Conservation (phyloP, 441 rosid genomes). For the Adansonia rubrostipa region DNA sequence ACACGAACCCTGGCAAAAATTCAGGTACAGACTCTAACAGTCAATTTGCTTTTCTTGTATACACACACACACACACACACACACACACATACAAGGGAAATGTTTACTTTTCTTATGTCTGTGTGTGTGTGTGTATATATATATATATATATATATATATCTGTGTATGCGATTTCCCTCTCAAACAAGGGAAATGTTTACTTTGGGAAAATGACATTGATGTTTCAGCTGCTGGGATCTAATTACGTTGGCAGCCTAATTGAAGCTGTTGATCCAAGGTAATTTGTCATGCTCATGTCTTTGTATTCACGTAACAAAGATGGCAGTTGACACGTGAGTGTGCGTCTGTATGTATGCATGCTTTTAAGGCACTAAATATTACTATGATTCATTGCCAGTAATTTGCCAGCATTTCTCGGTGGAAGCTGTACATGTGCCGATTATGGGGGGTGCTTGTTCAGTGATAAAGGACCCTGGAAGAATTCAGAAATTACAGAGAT, state of each 20-base stretch:
- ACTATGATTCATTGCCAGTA: constrained; percentile 32
- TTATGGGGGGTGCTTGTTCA: constrained; percentile 61
- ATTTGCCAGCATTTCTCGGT: constrained; percentile 63
- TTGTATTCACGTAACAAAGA: not conserved
- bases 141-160: not conserved
- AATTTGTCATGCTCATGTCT: not conserved
- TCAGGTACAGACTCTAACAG: constrained; percentile 38
- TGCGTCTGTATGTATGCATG: not conserved
- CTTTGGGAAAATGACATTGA: constrained; percentile 3
- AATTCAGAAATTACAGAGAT: constrained; percentile 54
- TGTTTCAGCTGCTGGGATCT: constrained; percentile 57
- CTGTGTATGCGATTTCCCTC: not conserved
- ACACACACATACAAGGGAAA: too few species aligned
- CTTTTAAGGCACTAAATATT: not conserved
- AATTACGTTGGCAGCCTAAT: constrained; percentile 45
- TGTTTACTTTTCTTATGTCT: too few species aligned
- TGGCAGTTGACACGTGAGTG: not conserved
- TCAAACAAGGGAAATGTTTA: not conserved
- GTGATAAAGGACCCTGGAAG: constrained; percentile 73
- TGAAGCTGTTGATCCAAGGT: constrained; percentile 62
- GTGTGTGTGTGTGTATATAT: too few species aligned
- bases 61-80: too few species aligned
- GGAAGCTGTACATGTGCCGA: constrained; percentile 66
- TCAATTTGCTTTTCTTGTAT: not conserved
- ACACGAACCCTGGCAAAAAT: constrained; percentile 60